These are phyloP conservation scores for Ganoderma lucidum DNA, from an alignment of 1,284 basidiomycete genomes.

Conservation along the genomic window DNA sequence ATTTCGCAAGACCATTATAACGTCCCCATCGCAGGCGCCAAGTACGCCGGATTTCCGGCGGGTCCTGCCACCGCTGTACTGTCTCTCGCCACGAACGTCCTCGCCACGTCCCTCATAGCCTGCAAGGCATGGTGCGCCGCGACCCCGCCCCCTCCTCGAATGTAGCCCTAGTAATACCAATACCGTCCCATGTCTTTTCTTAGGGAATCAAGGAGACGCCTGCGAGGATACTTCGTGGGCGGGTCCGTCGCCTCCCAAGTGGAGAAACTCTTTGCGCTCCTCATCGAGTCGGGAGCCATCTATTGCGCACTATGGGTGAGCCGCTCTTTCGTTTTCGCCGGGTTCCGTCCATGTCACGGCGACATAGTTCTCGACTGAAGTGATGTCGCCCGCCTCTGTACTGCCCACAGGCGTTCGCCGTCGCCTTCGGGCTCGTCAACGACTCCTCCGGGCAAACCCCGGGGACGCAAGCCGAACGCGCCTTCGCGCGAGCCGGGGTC, in stretches of 20 bases:
- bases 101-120: neutral
- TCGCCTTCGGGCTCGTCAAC: neutral
- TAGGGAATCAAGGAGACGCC: neutral
- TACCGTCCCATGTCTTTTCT: neutral
- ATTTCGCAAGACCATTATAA: no score
- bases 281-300: constrained; percentile 3
- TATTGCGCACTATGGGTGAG: constrained; percentile 3
- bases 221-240: neutral
- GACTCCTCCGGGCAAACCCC: neutral
- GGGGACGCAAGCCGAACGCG: neutral
- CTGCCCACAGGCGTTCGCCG: neutral
- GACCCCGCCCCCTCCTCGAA: neutral
- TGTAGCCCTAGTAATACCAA: no score
- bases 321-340: no score
- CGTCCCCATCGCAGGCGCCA: neutral
- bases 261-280: neutral
- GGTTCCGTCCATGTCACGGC: no score
- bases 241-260: neutral
- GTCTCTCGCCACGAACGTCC: neutral
- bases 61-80: neutral
- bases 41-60: neutral
- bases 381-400: no score
- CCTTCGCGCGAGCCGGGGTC: neutral
- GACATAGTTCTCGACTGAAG: no score
- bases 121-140: neutral